Evolutionary conservation across 1,284 basidiomycete genomes (phyloP), one percentile per base, ranked within the genome.

Genomic region (Termitomyces sp.): DNA sequence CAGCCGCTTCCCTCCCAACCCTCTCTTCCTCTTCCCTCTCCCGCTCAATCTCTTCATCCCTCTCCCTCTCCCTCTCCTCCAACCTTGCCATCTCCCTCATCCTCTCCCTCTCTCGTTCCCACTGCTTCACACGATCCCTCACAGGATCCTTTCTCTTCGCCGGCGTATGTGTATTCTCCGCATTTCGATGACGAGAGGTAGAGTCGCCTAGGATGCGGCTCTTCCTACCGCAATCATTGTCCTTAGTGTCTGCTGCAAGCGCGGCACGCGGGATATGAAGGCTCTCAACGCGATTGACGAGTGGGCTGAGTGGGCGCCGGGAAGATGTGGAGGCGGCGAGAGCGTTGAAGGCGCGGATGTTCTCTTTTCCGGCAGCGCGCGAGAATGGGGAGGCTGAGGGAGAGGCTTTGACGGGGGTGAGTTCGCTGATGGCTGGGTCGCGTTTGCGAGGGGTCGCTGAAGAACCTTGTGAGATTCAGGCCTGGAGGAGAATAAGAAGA

Each of bases 41-140:
- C 59, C 58, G 61, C 60, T 71, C 73, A 19, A 69, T 61, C 52
- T 71, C 67, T 53, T 73, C 71, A 62, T 80, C 77, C 28, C 72
- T 69, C 58, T 78, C 77, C 58, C 67, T 68, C 62, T 78, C 73
- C 36, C 78, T 61, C 63, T 80, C 80, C 63, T 80, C 76, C 60
- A 80, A 59, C 52, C 73, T 70, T 54, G 73, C 72, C 71, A 80
- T 80, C 70, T 83, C 81, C 57, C 80, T 68, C 59, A 83, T 65
- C 49, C 81, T 67, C 67, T 80, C 73, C 52, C 75, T 73, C 65
- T 83, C 82, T 38, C 78, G 67, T 61, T 84, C 81, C 81, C 82
- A 83, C 56, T 83, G 81, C 53, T 66, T 70, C 46, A 83, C 77
- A 10, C 81, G 69, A 55, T 80, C 75, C 50, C 71, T 71, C 12